A percentile compares a stretch with the other conserved stretches of the same genome.
phyloP scores from a whole-genome alignment of 805 yeast species.

The Citeromyces matritensis region DNA sequence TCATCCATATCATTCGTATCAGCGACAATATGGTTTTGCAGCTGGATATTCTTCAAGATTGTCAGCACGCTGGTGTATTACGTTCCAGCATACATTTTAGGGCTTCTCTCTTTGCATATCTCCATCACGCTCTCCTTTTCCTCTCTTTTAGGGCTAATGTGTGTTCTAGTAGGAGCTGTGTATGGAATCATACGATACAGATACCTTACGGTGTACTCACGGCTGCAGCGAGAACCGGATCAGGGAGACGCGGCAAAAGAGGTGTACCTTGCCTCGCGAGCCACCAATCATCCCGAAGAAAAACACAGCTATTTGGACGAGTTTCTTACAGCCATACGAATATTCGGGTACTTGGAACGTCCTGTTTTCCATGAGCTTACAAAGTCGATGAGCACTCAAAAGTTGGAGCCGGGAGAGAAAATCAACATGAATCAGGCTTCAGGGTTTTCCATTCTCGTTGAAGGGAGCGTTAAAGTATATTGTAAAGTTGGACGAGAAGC shows the following conservation, averaged over 20 bases:
- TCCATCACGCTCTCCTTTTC: constrained; percentile 37
- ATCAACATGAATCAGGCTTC: constrained; percentile 50
- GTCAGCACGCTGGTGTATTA: constrained; percentile 6
- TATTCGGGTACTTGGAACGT: constrained; percentile 84
- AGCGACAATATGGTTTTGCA: constrained; percentile 6
- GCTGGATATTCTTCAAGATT: constrained; percentile 6
- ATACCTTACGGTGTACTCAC: constrained; percentile 49
- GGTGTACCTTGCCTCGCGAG: constrained; percentile 23
- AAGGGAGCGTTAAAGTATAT: constrained; percentile 75
- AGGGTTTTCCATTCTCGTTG: constrained; percentile 88
- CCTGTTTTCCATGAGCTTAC: constrained; percentile 90
- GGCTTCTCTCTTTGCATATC: constrained; percentile 25
- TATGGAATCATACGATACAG: constrained; percentile 44
- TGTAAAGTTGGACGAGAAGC: constrained; percentile 28
- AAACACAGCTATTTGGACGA: constrained; percentile 65
- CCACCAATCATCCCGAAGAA: constrained; percentile 22
- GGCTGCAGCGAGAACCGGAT: constrained; percentile 28
- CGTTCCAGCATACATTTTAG: constrained; percentile 7
- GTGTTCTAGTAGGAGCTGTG: constrained; percentile 15
- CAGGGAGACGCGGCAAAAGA: constrained; percentile 28
- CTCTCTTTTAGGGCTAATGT: constrained; percentile 20
- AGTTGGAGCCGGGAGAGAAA: constrained; percentile 62
- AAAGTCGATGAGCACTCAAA: constrained; percentile 80
- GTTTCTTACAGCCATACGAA: constrained; percentile 78
- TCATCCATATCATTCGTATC: constrained; percentile 5